Conservation (phyloP, 2,329 filamentous ascomycete species). For the Coniella lustricola region DNA sequence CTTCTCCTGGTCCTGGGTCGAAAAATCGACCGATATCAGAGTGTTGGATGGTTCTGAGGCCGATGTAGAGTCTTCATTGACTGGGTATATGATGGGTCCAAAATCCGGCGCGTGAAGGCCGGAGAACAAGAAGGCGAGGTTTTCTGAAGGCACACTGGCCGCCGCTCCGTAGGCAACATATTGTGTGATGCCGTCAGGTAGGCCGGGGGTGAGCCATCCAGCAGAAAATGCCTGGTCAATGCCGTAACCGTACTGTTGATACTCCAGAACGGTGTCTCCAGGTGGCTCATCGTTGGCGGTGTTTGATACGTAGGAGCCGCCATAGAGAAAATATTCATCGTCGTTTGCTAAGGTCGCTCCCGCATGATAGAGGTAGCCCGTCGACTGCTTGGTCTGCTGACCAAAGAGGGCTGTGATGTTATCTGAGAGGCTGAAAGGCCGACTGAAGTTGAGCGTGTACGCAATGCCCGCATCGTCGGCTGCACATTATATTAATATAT, state of each 20-base stretch:
- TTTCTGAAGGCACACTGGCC: slow-evolving; percentile 60
- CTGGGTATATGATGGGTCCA: slow-evolving; percentile 39
- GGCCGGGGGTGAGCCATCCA: slow-evolving; percentile 33
- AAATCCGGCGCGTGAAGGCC: slow-evolving; percentile 47
- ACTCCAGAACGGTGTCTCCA: slow-evolving; percentile 38
- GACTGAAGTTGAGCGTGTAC: slow-evolving; percentile 52
- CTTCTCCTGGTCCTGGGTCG: slow-evolving; percentile 36
- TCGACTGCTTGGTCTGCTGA: slow-evolving; percentile 26
- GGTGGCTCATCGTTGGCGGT: slow-evolving; percentile 29
- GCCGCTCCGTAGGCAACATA: slow-evolving; percentile 60
- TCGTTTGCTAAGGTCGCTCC: slow-evolving; percentile 61
- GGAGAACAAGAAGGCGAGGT: slow-evolving; percentile 65
- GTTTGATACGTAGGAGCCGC: slow-evolving; percentile 41
- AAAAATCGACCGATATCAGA: slow-evolving; percentile 57
- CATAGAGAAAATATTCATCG: slow-evolving; percentile 56
- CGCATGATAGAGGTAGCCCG: slow-evolving; percentile 49
- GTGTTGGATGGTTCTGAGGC: slow-evolving; percentile 44
- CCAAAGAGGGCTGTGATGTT: slow-evolving; percentile 49
- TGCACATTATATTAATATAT: slow-evolving; percentile 22
- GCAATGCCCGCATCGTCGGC: slow-evolving; percentile 47
- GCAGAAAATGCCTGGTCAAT: slow-evolving; percentile 34
- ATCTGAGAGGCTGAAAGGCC: slow-evolving; percentile 42
- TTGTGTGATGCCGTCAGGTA: slow-evolving; percentile 41
- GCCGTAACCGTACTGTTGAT: slow-evolving; percentile 48
- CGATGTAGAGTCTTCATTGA: slow-evolving; percentile 27